Base-by-base conservation (phyloP, 495 filamentous ascomycete genomes). In the Aspergillus avenaceus region DNA sequence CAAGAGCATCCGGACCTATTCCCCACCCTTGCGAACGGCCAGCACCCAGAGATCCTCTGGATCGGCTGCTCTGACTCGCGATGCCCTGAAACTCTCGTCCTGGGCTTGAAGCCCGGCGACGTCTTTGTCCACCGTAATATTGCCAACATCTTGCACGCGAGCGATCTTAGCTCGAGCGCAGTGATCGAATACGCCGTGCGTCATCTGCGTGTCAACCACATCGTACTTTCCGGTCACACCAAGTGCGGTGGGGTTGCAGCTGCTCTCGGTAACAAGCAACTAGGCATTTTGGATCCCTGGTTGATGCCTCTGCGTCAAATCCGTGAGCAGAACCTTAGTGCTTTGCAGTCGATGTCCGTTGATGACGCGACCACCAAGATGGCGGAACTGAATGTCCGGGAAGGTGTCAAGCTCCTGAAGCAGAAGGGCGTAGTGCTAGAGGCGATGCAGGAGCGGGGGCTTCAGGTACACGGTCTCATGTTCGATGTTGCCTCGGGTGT, bases 121-220 rank as follows among this genome's bases (percentile, higher is more conserved):
- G 84, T 95, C 55, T 96, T 96, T 67, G 85, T 90, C 46, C 91
- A 95, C 77, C 88, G 91, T 65, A 96, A 96, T 76, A 93, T 96
- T 67, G 91, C 90, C 65, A 96, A 96, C 73, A 78, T 93, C 67
- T 66, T 96, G 44, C 82, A 84, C 49, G 74, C 85, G 11, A 81
- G 80, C 59, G 91, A 96, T 66, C 78, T 95, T 59, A 87, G 78
- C 71, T 82, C 84, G 29, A 70, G 79, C 13, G 78, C 81, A 47
- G 91, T 93, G n/a, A 84, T 96, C 72, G 84, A 90, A 59, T 96
- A 86, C 63, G 85, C 89, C 49, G 87, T 95, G 34, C 69, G 57
- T 24, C 71, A 84, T 60, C 75, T 96, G 26, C 83, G 84, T 41
- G 90, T 96, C 54, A 78, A 87, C 67, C 87, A 91, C 66, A 74